Conservation (phyloP, 805 yeast species). For the Gaillardinia entomophila region DNA sequence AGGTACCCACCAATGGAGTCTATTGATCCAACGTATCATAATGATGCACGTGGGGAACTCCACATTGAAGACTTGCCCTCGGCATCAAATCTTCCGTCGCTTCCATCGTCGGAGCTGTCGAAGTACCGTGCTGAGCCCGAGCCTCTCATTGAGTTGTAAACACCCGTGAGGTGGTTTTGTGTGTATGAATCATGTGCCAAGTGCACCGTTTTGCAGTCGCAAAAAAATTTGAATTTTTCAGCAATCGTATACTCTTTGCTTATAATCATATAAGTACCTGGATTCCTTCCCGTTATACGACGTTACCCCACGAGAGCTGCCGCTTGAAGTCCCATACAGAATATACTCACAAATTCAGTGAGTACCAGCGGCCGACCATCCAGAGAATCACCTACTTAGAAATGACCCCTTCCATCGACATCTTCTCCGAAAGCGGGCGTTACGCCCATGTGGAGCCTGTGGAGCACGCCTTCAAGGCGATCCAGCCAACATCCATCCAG, state of each 20-base stretch:
- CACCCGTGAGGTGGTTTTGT: neutral
- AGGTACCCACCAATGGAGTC: conserved; percentile 13
- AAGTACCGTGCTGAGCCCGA: conserved; percentile 27
- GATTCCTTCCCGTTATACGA: conserved; percentile 2
- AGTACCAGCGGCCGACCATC: conserved; percentile 11
- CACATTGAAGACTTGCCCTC: no score
- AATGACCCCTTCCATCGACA: conserved; percentile 17
- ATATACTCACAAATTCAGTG: conserved; percentile 30
- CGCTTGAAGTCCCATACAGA: conserved; percentile 33
- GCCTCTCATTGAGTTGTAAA: conserved; percentile 34
- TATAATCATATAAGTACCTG: neutral
- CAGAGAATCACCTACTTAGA: conserved; percentile 3
- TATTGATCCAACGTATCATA: no score
- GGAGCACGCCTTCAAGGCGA: no score
- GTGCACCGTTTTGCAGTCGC: neutral
- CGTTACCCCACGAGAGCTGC: conserved; percentile 44
- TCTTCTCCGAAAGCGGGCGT: no score
- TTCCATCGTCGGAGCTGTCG: conserved; percentile 3
- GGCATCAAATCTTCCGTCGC: conserved; percentile 2
- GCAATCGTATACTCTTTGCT: no score
- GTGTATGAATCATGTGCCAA: no score
- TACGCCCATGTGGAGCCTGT: no score
- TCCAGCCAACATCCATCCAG: no score
- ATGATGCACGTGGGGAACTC: no score
- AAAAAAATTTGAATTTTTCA: no score